Evolutionary conservation across 768 basidiomycete genomes (phyloP).

Genomic region (Xerocomus brunneocitrinus): DNA sequence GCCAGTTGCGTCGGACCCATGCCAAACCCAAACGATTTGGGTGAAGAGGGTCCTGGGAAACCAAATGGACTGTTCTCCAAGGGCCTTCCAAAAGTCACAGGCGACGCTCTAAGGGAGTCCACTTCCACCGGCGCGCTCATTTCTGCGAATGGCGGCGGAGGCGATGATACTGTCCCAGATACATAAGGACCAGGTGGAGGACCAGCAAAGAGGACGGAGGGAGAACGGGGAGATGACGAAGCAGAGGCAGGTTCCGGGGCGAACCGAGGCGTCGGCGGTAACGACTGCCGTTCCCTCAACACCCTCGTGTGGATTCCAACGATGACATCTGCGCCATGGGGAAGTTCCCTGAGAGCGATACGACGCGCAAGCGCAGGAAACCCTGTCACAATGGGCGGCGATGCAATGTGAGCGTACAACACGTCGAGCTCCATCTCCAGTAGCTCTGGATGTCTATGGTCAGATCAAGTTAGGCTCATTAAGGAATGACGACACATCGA

Average conservation of each 20-base stretch:
- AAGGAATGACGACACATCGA: background rate
- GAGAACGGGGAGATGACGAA: background rate
- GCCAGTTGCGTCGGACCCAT: too few species aligned
- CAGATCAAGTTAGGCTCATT: background rate
- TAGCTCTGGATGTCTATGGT: constrained; percentile 11
- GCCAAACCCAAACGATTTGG: too few species aligned
- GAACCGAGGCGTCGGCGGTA: background rate
- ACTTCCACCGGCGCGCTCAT: background rate
- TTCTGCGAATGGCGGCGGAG: background rate
- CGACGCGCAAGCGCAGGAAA: constrained; percentile 12
- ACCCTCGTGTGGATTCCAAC: constrained; percentile 19
- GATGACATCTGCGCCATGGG: constrained; percentile 23
- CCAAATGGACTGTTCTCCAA: background rate
- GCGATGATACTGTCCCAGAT: background rate
- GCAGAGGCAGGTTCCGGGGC: background rate
- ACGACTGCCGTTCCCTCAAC: constrained; percentile 4
- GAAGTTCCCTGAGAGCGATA: constrained; percentile 14
- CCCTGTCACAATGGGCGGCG: constrained; percentile 7
- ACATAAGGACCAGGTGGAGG: background rate
- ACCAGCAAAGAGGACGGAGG: background rate
- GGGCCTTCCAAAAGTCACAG: too few species aligned
- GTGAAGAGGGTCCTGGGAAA: too few species aligned
- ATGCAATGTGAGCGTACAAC: constrained; percentile 15
- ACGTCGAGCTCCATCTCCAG: constrained; percentile 24
- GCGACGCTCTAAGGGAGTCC: too few species aligned